Conservation (phyloP, 805 yeast genomes). For the Starmerella powellii region DNA sequence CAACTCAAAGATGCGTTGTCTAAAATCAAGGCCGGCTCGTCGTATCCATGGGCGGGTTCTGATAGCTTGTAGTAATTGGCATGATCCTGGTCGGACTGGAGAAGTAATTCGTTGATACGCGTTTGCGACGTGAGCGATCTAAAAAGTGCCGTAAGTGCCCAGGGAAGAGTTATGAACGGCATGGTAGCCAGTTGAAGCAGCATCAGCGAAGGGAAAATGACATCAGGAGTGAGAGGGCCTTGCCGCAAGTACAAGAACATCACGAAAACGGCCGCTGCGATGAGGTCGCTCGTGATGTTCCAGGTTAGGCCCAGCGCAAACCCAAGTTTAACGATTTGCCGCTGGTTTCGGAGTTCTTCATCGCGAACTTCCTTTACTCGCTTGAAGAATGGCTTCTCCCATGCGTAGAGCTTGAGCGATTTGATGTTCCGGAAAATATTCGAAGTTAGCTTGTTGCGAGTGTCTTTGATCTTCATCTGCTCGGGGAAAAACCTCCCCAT, state of each 20-base stretch:
- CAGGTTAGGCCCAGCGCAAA: slow-evolving; percentile 33
- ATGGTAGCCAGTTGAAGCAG: slow-evolving; percentile 61
- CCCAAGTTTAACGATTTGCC: slow-evolving; percentile 51
- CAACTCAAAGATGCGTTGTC: slow-evolving; percentile 32
- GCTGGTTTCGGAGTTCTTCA: slow-evolving; percentile 63
- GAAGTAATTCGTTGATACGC: slow-evolving; percentile 61
- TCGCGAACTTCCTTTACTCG: slow-evolving; percentile 60
- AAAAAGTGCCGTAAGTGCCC: slow-evolving; percentile 66
- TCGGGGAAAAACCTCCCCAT: slow-evolving; percentile 53
- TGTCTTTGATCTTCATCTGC: slow-evolving; percentile 81
- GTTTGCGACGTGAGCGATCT: slow-evolving; percentile 54
- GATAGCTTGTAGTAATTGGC: slow-evolving; percentile 47
- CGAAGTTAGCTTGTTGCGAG: slow-evolving; percentile 72
- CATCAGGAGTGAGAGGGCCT: slow-evolving; percentile 67
- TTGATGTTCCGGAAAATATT: slow-evolving; percentile 83
- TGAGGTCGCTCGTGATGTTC: slow-evolving; percentile 65
- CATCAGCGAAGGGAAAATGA: slow-evolving; percentile 56
- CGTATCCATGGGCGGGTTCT: slow-evolving; percentile 42
- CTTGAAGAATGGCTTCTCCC: slow-evolving; percentile 80
- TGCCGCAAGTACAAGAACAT: slow-evolving; percentile 53
- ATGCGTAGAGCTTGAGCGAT: slow-evolving; percentile 83
- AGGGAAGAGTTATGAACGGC: slow-evolving; percentile 85
- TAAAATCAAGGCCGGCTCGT: slow-evolving; percentile 42
- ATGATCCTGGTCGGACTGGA: slow-evolving; percentile 58
- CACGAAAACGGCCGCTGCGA: slow-evolving; percentile 78